Evolutionary conservation across 2,329 filamentous ascomycete species (phyloP), one percentile per base, ranked within the genome.

Genomic region (Apiospora hydei): DNA sequence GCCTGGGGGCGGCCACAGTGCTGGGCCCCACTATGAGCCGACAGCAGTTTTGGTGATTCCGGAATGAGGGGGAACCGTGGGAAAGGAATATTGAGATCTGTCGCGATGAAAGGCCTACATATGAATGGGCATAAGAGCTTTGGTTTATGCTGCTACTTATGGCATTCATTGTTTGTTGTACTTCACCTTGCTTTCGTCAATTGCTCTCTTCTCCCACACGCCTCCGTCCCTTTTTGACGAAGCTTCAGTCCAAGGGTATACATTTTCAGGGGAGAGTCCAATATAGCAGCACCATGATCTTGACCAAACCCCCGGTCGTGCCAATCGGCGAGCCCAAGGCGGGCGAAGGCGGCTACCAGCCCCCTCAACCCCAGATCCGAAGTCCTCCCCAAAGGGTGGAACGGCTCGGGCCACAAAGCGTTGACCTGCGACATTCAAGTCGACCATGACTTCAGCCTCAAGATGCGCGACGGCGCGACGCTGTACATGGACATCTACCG

Each of bases 401-500:
- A 70, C 66, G 61, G 67, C 21, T 64, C 68, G n/a, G 57, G 71
- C 26, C 41, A 69, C 24, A 70, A 71, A 2, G 34, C 72, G 13
- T 53, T 69, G 13, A 26, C 68, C 6, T 67, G 68, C 16, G 69
- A 68, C 47, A 74, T 74, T 34, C 64, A 49, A 3, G 67, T 72
- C 38, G 74, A 76, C 11, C 72, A 75, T 53, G 74, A 78, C 69
- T 66, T 76, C 6, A 70, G 71, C 24, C 68, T 78, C 44, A 69
- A n/a, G 16, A 70, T 77, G 67, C 75, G 76, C 1, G 77, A 78
- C 69, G 77, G 77, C 57, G 70, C 67, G 34, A 74, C 44, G 10
- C 70, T 78, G 5, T 74, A 74, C 34, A 70, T 68, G 6, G 77
- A 78, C 70, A 70, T 78, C 69, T 78, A 76, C 66, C 75, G 77